phyloP scores from a whole-genome alignment of 805 yeast species.

The Candida maesae region DNA sequence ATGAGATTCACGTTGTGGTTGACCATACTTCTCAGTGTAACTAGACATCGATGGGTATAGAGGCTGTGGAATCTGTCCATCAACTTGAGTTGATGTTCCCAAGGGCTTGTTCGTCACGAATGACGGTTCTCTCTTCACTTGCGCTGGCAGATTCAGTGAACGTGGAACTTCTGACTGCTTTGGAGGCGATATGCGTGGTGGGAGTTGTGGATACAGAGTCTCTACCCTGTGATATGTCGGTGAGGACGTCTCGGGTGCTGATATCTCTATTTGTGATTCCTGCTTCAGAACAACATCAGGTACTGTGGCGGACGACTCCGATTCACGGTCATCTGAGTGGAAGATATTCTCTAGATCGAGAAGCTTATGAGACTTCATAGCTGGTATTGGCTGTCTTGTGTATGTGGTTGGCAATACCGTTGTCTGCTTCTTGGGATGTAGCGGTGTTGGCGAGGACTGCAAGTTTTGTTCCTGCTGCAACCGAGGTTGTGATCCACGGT shows the following conservation, averaged over 20 bases:
- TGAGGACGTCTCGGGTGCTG: slow-evolving; percentile 27
- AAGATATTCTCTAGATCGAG: slow-evolving; percentile 15
- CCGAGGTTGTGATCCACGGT: too few species aligned
- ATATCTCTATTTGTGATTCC: slow-evolving; percentile 6
- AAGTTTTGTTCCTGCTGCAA: background rate
- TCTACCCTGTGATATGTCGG: slow-evolving; percentile 28
- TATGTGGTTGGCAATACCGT: too few species aligned
- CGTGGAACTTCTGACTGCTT: too few species aligned
- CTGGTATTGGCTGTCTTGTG: background rate
- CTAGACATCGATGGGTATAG: too few species aligned
- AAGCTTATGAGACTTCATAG: background rate
- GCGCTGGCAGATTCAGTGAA: too few species aligned
- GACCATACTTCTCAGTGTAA: too few species aligned
- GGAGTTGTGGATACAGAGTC: slow-evolving; percentile 14
- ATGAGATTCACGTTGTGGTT: too few species aligned
- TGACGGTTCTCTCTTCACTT: too few species aligned
- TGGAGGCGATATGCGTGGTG: background rate
- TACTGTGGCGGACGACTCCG: background rate
- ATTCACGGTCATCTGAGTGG: slow-evolving; percentile 1
- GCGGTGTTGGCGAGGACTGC: background rate
- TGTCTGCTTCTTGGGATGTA: background rate
- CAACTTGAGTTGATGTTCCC: too few species aligned
- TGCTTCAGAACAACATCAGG: slow-evolving; percentile 1
- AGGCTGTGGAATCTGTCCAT: too few species aligned
- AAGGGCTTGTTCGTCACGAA: too few species aligned